phyloP scores from a whole-genome alignment of 2,329 filamentous ascomycete species.

The Penicillium griseofulvum region DNA sequence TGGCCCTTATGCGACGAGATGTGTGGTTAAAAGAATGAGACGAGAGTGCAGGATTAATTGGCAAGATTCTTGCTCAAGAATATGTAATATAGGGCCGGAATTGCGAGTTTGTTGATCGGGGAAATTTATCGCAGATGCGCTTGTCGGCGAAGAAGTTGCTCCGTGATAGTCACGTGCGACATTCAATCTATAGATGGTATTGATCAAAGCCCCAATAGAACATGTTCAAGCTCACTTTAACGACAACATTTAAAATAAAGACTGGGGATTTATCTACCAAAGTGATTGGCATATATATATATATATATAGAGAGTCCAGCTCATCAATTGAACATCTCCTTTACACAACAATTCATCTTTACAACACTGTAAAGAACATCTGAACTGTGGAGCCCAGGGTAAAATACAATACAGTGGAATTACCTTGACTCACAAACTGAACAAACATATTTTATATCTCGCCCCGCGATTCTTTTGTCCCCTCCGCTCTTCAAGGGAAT shows the following conservation, averaged over 20 bases:
- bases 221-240: background rate
- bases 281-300: background rate
- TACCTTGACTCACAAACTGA: slow-evolving; percentile 13
- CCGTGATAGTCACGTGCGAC: slow-evolving; percentile 25
- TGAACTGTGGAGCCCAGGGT: background rate
- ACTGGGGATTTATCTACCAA: too few relatives aligned
- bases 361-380: background rate
- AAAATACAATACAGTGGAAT: slow-evolving; percentile 5
- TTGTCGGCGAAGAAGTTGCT: slow-evolving; percentile 26
- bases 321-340: background rate
- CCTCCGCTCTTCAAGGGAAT: slow-evolving; percentile 14
- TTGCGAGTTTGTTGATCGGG: slow-evolving; percentile 19
- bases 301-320: too few relatives aligned
- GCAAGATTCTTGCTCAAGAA: background rate
- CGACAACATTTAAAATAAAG: too few relatives aligned
- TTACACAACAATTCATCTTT: background rate
- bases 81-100: slow-evolving; percentile 1
- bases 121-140: slow-evolving; percentile 25
- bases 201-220: background rate
- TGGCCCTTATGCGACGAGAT: slow-evolving; percentile 12
- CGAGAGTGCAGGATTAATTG: background rate
- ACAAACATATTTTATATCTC: slow-evolving; percentile 23
- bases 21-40: background rate
- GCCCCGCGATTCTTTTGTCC: slow-evolving; percentile 24
- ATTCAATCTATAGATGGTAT: background rate